phyloP scores from a whole-genome alignment of 2,329 filamentous ascomycete species.

The Canariomyces notabilis region DNA sequence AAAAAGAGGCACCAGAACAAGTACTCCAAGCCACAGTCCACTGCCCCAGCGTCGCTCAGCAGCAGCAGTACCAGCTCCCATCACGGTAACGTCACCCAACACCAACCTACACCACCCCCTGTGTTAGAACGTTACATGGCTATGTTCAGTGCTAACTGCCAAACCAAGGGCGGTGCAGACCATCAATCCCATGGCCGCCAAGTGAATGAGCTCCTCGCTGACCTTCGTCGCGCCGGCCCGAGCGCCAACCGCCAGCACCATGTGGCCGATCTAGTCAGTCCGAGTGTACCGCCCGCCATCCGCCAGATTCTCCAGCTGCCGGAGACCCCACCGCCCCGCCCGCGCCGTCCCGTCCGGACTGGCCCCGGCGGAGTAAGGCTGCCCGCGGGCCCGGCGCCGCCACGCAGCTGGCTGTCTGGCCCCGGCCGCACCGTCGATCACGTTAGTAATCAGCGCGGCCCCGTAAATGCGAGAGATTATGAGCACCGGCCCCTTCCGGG shows the following conservation, averaged over 20 bases:
- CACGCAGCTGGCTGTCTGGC: slow-evolving; percentile 50
- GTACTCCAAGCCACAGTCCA: slow-evolving; percentile 55
- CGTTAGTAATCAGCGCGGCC: slow-evolving; percentile 7
- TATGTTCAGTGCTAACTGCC: neutral
- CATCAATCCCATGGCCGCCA: slow-evolving; percentile 31
- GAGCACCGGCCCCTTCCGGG: slow-evolving; percentile 37
- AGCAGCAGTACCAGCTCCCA: slow-evolving; percentile 27
- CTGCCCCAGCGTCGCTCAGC: slow-evolving; percentile 46
- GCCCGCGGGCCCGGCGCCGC: slow-evolving; percentile 55
- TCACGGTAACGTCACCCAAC: slow-evolving; percentile 17
- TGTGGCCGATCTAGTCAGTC: slow-evolving; percentile 27
- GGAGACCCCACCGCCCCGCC: slow-evolving; percentile 48
- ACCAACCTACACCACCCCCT: slow-evolving; percentile 1
- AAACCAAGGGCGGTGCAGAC: slow-evolving; percentile 6
- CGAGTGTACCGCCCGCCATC: slow-evolving; percentile 56
- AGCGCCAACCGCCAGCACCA: slow-evolving; percentile 16
- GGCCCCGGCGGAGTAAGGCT: slow-evolving; percentile 46
- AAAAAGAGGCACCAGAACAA: slow-evolving; percentile 55
- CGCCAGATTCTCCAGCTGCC: slow-evolving; percentile 56
- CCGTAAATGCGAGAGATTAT: neutral
- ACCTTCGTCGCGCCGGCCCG: slow-evolving; percentile 46
- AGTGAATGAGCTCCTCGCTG: slow-evolving; percentile 58
- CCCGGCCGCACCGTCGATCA: slow-evolving; percentile 22
- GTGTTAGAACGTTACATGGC: neutral
- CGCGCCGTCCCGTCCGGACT: slow-evolving; percentile 41